Conservation (phyloP, 2,329 filamentous ascomycete genomes). For the Calonectria montana region DNA sequence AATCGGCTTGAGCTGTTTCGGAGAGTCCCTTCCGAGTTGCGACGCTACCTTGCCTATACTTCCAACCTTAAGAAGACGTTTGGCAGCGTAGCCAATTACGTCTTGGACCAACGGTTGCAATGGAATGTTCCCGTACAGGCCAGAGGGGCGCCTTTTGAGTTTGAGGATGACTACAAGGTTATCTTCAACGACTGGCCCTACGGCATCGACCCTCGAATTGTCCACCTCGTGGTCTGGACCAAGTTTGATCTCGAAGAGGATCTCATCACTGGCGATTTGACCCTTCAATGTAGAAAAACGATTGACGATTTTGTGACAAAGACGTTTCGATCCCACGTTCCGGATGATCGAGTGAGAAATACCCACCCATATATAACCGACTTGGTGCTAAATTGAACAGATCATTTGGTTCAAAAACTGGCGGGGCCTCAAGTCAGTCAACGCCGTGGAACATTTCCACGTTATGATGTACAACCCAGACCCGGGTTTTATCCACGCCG, state of each 20-base stretch:
- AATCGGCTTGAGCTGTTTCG: conserved; percentile 84
- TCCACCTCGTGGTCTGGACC: conserved; percentile 92
- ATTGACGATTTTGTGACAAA: conserved; percentile 78
- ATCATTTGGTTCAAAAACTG: conserved; percentile 77
- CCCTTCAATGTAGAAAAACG: conserved; percentile 67
- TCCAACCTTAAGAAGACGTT: conserved; percentile 72
- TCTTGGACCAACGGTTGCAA: conserved; percentile 74
- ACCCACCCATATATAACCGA: neutral
- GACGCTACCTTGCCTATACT: conserved; percentile 80
- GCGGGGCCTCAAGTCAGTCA: conserved; percentile 84
- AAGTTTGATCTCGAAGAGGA: conserved; percentile 86
- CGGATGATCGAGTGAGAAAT: conserved; percentile 62
- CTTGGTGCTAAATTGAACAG: conserved; percentile 35
- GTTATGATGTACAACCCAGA: conserved; percentile 89
- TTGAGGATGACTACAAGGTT: conserved; percentile 73
- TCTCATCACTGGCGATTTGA: conserved; percentile 72
- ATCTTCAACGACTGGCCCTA: conserved; percentile 96
- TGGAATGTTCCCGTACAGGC: conserved; percentile 68
- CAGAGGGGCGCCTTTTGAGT: conserved; percentile 54
- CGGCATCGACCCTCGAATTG: conserved; percentile 80
- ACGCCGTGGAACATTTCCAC: conserved; percentile 93
- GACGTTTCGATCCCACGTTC: conserved; percentile 70
- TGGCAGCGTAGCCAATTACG: conserved; percentile 82
- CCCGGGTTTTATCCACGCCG: conserved; percentile 71
- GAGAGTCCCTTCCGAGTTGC: conserved; percentile 79